Base-by-base conservation (phyloP, 345 rosid genomes). In the Balakata baccata region DNA sequence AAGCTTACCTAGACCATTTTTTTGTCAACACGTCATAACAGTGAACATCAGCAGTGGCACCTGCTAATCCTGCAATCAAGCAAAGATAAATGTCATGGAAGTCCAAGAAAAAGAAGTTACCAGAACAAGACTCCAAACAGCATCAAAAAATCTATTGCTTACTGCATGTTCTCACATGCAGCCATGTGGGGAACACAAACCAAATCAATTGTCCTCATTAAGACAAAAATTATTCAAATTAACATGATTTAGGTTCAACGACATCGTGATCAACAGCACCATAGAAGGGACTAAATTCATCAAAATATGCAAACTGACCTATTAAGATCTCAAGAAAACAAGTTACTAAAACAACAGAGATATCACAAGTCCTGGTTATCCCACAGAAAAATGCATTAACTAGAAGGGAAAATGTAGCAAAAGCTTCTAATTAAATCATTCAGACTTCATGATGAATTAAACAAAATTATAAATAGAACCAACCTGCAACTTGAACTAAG, bases 31-130 rank as follows among this genome's bases (percentile, higher is more conserved):
- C 97, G 79, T 95, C 98, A 81, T 91, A 95, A 82, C 96, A 92
- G 76, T 95, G 99, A 17, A 94, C 97, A 84, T 94, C 99, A 69
- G 99, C 99, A 3, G 98, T 94, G 34, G 99, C 99, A 80, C 99
- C 99, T 38, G 99, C 97, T 73, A 94, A 80, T 74, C 98, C 99
- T 94, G 94, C 80, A 75, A 75, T 77, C 43, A 80, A 80, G 78
- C 70, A 75, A 56, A 73, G 53, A 51, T 10, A 49, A 34, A 71
- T 52, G 74, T 45, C 23, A 75, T 7, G 12, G 72, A 56, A 63
- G 8, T 12, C 25, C 64, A 58, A 41, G 22, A 57, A 6, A 6
- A 25, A 74, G 25, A 56, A 11, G 7, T 20, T 39, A 52, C 34
- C 47, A 67, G 57, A 3, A 22, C 3, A 2, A 29, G 22, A 56